Evolutionary conservation across 257 asterid genomes (phyloP), one percentile per base, ranked within the genome.

Genomic region (Catharanthus roseus): DNA sequence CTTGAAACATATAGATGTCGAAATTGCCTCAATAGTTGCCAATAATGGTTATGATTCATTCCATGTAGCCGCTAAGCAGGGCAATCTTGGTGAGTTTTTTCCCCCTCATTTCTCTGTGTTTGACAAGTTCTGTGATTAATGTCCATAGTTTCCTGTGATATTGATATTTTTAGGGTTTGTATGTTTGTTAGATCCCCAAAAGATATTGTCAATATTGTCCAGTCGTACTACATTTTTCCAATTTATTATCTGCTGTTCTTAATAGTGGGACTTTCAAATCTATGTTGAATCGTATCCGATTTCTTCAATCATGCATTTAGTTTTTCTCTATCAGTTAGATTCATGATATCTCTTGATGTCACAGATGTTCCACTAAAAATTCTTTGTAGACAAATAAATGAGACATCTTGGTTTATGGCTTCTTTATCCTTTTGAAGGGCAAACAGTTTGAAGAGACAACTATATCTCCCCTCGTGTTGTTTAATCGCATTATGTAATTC

Each of bases 21-120:
- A 91, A 77, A 81, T 84, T 56, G 96, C 89, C 23, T 83, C 97
- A 0, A 78, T 89, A 75, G 81, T 71, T 3, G 97, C 99, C 23
- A 89, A 87, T 67, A 95, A 88, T 75, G 96, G 97, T 53, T 91
- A 71, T 60, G 99, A 95, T 80, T 90, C 99, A 11, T 91, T 88
- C 77, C 99, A 95, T 78, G 86, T 95, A 49, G 97, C 99, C 50
- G 93, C 96, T 38, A 91, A 85, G 84, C 96, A 89, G 75, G 99
- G 99, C 6, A 96, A 89, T 82, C 77, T 85, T 24, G 99, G 99
- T 95, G 65, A 80, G 79, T 62, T 10, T 62, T 10, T 62, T 53
- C 58, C n/a, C 67, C 68, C 74, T 53, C 10, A 23, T 54, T 38
- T 38, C 39, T 61, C 11, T 69, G 1, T 16, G 6, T 24, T 29